Evolutionary conservation across 2,329 filamentous ascomycete genomes (phyloP).

Genomic region (Aspergillus sp.): DNA sequence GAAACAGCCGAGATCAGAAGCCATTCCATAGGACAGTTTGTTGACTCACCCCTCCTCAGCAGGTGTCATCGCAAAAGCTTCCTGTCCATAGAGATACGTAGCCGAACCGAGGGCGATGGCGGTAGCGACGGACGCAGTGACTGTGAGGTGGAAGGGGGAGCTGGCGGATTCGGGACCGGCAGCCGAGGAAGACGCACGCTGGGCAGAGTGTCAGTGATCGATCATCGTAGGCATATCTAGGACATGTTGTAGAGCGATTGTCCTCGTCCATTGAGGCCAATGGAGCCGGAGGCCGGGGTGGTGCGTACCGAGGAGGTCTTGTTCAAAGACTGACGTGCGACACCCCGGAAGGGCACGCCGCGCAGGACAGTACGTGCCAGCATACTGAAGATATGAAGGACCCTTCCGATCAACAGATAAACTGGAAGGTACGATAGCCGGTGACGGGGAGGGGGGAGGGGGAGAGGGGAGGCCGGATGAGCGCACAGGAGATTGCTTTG

Average conservation of each 20-base stretch:
- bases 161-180: conserved; percentile 70
- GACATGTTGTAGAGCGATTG: conserved; percentile 32
- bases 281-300: conserved; percentile 42
- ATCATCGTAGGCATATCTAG: conserved; percentile 37
- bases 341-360: conserved; percentile 82
- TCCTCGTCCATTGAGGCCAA: conserved; percentile 33
- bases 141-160: conserved; percentile 80
- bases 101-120: conserved; percentile 84
- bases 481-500: conserved; percentile 38
- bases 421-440: conserved; percentile 38
- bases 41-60: conserved; percentile 94
- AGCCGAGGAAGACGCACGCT: conserved; percentile 72
- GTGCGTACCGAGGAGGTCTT: conserved; percentile 75
- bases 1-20: conserved; percentile 21
- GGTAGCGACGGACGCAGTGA: conserved; percentile 84
- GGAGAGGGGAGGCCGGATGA: conserved; percentile 28
- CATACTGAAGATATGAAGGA: conserved; percentile 65
- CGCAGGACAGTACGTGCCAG: conserved; percentile 91
- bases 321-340: conserved; percentile 73
- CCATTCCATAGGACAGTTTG: conserved; percentile 18
- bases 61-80: conserved; percentile 85
- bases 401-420: conserved; percentile 42
- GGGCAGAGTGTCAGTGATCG: conserved; percentile 44
- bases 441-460: conserved; percentile 35
- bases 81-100: conserved; percentile 89